Conservation (phyloP, 192 early-diverging fungal species). For the Coemansia sp. region DNA sequence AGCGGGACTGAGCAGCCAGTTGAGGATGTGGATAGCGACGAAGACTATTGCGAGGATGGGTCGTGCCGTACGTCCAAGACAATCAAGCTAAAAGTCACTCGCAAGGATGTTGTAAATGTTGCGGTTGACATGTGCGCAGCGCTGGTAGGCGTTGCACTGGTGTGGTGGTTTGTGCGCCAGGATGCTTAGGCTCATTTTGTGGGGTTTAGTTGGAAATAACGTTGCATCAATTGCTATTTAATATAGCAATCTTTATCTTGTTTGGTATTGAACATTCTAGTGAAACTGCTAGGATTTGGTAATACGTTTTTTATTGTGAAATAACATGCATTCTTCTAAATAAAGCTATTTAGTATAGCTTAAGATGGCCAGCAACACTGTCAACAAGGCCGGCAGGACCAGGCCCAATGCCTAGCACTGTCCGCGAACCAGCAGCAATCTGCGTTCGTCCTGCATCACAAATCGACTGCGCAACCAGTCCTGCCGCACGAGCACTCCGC, state of each 20-base stretch:
- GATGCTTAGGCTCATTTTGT: background rate
- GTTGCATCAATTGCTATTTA: too few species aligned
- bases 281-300: too few species aligned
- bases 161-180: constrained; percentile 41
- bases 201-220: too few species aligned
- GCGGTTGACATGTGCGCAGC: constrained; percentile 41
- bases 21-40: constrained; percentile 54
- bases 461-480: constrained; percentile 60
- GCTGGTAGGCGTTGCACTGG: constrained; percentile 34
- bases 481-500: constrained; percentile 15
- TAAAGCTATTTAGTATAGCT: constrained; percentile 45
- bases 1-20: constrained; percentile 29
- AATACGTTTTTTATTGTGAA: background rate
- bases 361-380: constrained; percentile 57
- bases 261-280: too few species aligned
- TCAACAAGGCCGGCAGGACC: constrained; percentile 59
- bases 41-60: constrained; percentile 49
- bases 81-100: constrained; percentile 44
- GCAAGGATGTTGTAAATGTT: constrained; percentile 34
- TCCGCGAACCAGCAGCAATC: constrained; percentile 83
- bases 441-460: constrained; percentile 80
- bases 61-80: constrained; percentile 41
- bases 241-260: too few species aligned
- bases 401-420: constrained; percentile 93
- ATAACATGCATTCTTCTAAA: background rate